phyloP scores from a whole-genome alignment of 208 protist species.

The Crithidia bombi region DNA sequence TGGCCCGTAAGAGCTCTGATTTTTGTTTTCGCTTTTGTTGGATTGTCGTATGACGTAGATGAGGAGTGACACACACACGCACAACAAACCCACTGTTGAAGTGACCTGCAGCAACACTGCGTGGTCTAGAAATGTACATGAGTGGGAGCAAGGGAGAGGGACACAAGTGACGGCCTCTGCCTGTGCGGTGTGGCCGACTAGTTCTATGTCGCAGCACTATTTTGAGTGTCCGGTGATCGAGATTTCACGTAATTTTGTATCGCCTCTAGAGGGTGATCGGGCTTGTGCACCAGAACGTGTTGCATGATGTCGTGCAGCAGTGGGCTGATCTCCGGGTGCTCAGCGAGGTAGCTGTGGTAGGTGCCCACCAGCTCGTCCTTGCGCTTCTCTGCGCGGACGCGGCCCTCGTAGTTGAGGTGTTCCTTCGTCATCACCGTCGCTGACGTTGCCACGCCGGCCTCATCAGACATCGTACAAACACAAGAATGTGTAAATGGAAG shows the following conservation, averaged over 20 bases:
- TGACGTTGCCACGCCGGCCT: background rate
- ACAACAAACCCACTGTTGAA: no score
- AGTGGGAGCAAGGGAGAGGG: background rate
- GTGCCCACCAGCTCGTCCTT: slow-evolving; percentile 42
- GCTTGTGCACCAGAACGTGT: slow-evolving; percentile 66
- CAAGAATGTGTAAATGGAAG: background rate
- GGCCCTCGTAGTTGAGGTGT: slow-evolving; percentile 76
- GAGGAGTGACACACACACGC: no score
- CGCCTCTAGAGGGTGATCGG: slow-evolving; percentile 61
- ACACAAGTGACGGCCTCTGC: no score
- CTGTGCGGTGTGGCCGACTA: background rate
- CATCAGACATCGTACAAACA: slow-evolving; percentile 19
- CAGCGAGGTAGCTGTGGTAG: slow-evolving; percentile 56
- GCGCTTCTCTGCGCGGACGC: slow-evolving; percentile 64
- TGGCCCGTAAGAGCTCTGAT: no score
- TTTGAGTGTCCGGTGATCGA: slow-evolving; percentile 14
- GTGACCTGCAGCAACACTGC: no score
- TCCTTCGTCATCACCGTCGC: slow-evolving; percentile 37
- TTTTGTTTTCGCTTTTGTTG: no score
- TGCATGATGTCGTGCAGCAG: slow-evolving; percentile 75
- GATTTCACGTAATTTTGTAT: slow-evolving; percentile 61
- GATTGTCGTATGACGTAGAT: background rate
- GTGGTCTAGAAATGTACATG: background rate
- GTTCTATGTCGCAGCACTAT: background rate
- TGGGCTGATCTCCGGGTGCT: slow-evolving; percentile 65